Conservation (phyloP, 2,329 filamentous ascomycete species). For the Moelleriella libera region DNA sequence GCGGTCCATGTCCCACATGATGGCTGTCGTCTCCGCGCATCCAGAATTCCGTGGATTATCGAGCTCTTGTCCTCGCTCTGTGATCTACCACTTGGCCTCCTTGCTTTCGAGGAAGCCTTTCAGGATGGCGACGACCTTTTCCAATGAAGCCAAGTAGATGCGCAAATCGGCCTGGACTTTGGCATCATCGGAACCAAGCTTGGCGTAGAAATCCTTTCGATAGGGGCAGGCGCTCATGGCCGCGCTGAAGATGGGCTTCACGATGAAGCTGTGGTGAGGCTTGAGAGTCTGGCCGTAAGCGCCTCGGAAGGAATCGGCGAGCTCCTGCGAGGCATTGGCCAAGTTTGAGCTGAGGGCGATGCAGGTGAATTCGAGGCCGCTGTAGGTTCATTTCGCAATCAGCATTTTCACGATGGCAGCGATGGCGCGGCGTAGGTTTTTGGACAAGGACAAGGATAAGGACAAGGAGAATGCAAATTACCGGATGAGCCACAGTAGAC, state of each 20-base stretch:
- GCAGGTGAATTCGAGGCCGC: slow-evolving; percentile 86
- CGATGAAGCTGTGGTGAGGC: slow-evolving; percentile 74
- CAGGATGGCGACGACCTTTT: slow-evolving; percentile 67
- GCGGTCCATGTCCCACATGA: no score
- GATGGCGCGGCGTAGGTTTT: neutral
- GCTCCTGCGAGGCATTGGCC: slow-evolving; percentile 53
- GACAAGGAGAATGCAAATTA: slow-evolving; percentile 24
- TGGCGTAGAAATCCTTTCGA: slow-evolving; percentile 82
- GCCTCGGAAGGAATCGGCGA: slow-evolving; percentile 71
- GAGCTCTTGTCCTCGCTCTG: no score
- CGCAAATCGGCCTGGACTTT: slow-evolving; percentile 52
- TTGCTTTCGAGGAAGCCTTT: slow-evolving; percentile 35
- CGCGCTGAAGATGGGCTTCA: slow-evolving; percentile 85
- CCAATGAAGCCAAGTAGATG: slow-evolving; percentile 62
- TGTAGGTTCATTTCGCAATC: slow-evolving; percentile 20
- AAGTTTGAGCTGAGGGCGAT: slow-evolving; percentile 71
- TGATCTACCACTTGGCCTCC: slow-evolving; percentile 3
- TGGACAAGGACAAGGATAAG: no score
- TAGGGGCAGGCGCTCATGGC: slow-evolving; percentile 92
- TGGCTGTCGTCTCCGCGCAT: no score
- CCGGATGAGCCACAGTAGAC: slow-evolving; percentile 82
- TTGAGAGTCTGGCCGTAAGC: slow-evolving; percentile 83
- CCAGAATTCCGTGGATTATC: no score
- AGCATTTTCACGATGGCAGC: neutral
- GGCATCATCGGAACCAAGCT: slow-evolving; percentile 56